A percentile compares a stretch with the other conserved stretches of the same genome.
phyloP scores from a whole-genome alignment of 768 basidiomycete genomes.

The Tricholoma sp. region DNA sequence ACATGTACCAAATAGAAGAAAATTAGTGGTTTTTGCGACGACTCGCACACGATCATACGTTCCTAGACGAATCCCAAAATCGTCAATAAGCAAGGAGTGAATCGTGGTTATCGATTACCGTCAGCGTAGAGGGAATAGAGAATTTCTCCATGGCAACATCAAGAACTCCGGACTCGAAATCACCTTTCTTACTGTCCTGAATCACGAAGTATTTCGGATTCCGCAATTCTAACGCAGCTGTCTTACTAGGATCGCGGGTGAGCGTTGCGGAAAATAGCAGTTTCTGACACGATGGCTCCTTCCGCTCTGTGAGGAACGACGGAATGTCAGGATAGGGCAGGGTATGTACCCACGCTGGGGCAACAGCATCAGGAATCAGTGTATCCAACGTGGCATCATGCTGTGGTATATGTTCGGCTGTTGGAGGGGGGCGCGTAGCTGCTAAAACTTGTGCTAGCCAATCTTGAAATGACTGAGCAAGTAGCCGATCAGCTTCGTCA shows the following conservation, averaged over 20 bases:
- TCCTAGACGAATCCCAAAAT: conserved; percentile 47
- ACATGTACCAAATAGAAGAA: conserved; percentile 81
- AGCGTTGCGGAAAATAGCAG: conserved; percentile 95
- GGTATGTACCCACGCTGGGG: conserved; percentile 53
- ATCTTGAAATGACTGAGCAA: conserved; percentile 94
- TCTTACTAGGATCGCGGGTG: conserved; percentile 90
- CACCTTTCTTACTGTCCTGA: conserved; percentile 40
- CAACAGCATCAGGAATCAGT: conserved; percentile 45
- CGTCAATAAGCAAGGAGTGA: not conserved
- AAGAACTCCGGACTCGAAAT: conserved; percentile 33
- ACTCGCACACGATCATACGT: conserved; percentile 76
- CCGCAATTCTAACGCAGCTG: conserved; percentile 72
- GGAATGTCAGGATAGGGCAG: conserved; percentile 34
- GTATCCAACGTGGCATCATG: not conserved
- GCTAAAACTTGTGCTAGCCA: conserved; percentile 83
- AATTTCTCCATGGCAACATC: conserved; percentile 70
- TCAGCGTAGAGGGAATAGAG: conserved; percentile 74
- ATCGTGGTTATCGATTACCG: conserved; percentile 37
- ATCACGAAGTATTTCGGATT: conserved; percentile 89
- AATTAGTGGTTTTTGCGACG: conserved; percentile 80
- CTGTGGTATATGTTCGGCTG: not conserved
- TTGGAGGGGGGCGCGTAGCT: conserved; percentile 47
- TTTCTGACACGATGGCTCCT: conserved; percentile 78
- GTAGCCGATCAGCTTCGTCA: conserved; percentile 95
- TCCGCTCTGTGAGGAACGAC: conserved; percentile 53